phyloP scores from a whole-genome alignment of 768 basidiomycete genomes.

The Trichaptum fuscoviolaceum region DNA sequence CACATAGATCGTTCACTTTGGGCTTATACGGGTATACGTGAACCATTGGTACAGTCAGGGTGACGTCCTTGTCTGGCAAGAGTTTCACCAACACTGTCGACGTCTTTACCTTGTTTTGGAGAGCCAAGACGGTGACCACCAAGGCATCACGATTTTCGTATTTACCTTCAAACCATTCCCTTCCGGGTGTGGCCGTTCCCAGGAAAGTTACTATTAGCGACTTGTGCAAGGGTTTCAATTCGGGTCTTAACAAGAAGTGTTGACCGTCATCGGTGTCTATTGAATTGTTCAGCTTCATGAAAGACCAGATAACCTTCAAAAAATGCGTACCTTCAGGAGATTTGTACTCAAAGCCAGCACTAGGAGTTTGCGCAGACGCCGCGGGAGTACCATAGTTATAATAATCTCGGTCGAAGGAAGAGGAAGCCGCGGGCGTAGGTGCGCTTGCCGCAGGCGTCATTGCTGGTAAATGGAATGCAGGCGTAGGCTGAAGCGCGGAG shows the following conservation, averaged over 20 bases:
- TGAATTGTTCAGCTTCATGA: conserved; percentile 32
- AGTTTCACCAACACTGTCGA: conserved; percentile 25
- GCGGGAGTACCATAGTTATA: conserved; percentile 10
- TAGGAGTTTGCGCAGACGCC: conserved; percentile 11
- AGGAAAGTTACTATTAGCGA: conserved; percentile 15
- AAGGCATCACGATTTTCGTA: conserved; percentile 26
- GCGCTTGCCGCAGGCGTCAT: conserved; percentile 17
- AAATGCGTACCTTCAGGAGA: conserved; percentile 1
- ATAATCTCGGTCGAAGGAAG: conserved; percentile 29
- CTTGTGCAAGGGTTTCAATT: conserved; percentile 13
- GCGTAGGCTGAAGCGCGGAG: conserved; percentile 13
- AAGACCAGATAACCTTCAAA: conserved; percentile 22
- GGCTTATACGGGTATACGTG: conserved; percentile 40
- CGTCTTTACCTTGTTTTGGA: conserved; percentile 22
- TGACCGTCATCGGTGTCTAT: conserved; percentile 6
- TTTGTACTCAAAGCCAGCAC: not conserved
- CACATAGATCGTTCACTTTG: conserved; percentile 32
- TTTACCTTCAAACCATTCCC: conserved; percentile 24
- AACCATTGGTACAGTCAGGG: conserved; percentile 32
- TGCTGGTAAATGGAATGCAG: conserved; percentile 4
- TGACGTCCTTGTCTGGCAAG: conserved; percentile 27
- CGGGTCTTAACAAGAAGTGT: not conserved
- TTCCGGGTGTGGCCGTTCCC: conserved; percentile 16
- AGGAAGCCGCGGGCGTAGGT: conserved; percentile 30
- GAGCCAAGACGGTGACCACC: conserved; percentile 22